phyloP scores from a whole-genome alignment of 331 rosid species.

The Erythrophleum ivorense region DNA sequence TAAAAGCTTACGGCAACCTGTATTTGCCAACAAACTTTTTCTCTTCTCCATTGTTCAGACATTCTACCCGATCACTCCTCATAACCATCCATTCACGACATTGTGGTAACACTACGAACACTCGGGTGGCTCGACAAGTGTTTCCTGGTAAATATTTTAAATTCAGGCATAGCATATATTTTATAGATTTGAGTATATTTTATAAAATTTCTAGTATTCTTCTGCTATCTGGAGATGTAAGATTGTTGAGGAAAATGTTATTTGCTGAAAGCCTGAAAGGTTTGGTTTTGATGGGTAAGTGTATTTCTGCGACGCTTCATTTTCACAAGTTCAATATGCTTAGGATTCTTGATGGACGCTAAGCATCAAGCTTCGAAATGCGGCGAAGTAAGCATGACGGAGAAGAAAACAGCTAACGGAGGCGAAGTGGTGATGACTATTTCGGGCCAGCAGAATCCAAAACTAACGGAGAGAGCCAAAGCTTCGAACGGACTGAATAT shows the following conservation, averaged over 20 bases:
- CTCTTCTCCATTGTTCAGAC: not conserved
- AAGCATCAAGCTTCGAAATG: constrained; percentile 38
- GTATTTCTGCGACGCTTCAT: constrained; percentile 4
- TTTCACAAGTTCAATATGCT: not conserved
- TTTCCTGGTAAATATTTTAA: not conserved
- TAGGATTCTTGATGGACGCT: constrained; percentile 46
- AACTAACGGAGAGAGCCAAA: constrained; percentile 43
- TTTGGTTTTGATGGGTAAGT: constrained; percentile 8
- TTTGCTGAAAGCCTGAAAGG: not conserved
- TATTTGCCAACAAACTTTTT: not conserved
- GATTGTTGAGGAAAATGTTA: not conserved
- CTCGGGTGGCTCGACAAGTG: not conserved
- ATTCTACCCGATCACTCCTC: not conserved
- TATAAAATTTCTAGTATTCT: not conserved
- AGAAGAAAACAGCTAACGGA: constrained; percentile 52
- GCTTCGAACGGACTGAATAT: constrained; percentile 36
- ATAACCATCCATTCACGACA: not conserved
- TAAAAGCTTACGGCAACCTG: not conserved
- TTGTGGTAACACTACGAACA: not conserved
- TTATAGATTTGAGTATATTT: not conserved
- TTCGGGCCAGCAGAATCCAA: constrained; percentile 39
- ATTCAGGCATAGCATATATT: not conserved
- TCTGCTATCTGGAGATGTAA: not conserved
- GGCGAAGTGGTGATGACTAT: constrained; percentile 63
- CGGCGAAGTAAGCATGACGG: constrained; percentile 60